phyloP scores from a whole-genome alignment of 2,329 filamentous ascomycete genomes.

The Diplodia intermedia region DNA sequence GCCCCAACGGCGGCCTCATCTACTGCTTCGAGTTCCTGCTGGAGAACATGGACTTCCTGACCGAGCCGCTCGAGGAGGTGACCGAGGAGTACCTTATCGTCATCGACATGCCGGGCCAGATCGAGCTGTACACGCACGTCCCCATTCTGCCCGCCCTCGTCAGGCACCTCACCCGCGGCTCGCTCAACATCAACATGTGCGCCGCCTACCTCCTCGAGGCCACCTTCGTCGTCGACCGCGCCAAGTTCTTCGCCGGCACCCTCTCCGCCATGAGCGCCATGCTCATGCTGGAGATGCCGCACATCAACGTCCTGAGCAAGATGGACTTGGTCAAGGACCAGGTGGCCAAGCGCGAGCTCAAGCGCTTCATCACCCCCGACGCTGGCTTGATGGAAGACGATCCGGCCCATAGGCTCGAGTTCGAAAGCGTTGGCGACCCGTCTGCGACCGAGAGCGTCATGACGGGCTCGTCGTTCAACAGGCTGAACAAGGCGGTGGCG shows the following conservation, averaged over 20 bases:
- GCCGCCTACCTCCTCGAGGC: constrained; percentile 94
- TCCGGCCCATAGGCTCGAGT: constrained; percentile 54
- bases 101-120: constrained; percentile 98
- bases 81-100: constrained; percentile 97
- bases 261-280: constrained; percentile 98
- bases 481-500: constrained; percentile 85
- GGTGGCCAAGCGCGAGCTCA: constrained; percentile 84
- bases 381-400: constrained; percentile 82
- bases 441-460: constrained; percentile 73
- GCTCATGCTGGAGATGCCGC: constrained; percentile 97
- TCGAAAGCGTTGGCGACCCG: constrained; percentile 56
- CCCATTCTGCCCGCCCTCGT: constrained; percentile 87
- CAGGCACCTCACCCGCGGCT: constrained; percentile 79
- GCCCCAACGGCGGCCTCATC: constrained; percentile 90
- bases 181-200: constrained; percentile 88
- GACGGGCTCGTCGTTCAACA: constrained; percentile 80
- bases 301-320: constrained; percentile 95
- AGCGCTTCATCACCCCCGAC: constrained; percentile 89
- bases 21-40: constrained; percentile 97
- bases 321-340: constrained; percentile 96
- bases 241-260: constrained; percentile 97
- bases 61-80: constrained; percentile 80
- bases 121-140: constrained; percentile 97
- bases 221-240: constrained; percentile 92
- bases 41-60: constrained; percentile 91